Conservation (phyloP, 1,139 yeast species). For the Saccharomyces uvarum region DNA sequence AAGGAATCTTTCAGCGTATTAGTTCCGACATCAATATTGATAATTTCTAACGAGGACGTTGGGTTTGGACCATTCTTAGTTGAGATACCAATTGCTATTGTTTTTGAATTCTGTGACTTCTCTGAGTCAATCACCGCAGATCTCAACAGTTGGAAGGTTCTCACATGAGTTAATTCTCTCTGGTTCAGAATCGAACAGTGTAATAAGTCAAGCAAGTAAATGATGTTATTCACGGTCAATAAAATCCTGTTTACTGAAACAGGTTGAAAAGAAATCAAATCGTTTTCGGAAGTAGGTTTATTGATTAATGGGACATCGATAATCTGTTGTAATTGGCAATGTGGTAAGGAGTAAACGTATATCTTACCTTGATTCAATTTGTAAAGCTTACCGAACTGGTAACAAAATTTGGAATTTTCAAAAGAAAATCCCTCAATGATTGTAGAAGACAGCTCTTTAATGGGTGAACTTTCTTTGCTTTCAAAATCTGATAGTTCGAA, state of each 20-base stretch:
- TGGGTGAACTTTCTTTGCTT: slow-evolving; percentile 8
- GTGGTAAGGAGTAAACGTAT: slow-evolving; percentile 26
- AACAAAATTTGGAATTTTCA: slow-evolving; percentile 19
- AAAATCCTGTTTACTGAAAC: slow-evolving; percentile 34
- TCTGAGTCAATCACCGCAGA: slow-evolving; percentile 18
- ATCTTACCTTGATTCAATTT: slow-evolving; percentile 17
- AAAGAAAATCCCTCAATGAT: slow-evolving; percentile 21
- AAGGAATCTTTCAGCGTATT: slow-evolving; percentile 67
- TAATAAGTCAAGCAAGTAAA: slow-evolving; percentile 37
- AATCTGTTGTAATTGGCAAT: slow-evolving; percentile 25
- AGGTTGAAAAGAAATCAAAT: slow-evolving; percentile 27
- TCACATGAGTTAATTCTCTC: slow-evolving; percentile 27
- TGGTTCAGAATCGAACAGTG: slow-evolving; percentile 37
- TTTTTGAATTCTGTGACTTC: slow-evolving; percentile 16
- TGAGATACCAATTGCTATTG: slow-evolving; percentile 28
- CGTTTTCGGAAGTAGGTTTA: slow-evolving; percentile 8
- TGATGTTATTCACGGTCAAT: slow-evolving; percentile 32
- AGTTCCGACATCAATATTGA: slow-evolving; percentile 55
- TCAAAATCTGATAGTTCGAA: slow-evolving; percentile 15
- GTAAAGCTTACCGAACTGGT: slow-evolving; percentile 26
- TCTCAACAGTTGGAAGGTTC: slow-evolving; percentile 27
- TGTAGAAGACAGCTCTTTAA: slow-evolving; percentile 23
- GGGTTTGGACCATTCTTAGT: slow-evolving; percentile 26
- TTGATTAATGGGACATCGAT: slow-evolving; percentile 22
- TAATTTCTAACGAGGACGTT: slow-evolving; percentile 32